Percentiles rank a stretch among this genome's conserved stretches.
These are phyloP conservation scores for Leccinellum albellum DNA, from an alignment of 768 basidiomycete species.

Conservation along the genomic window DNA sequence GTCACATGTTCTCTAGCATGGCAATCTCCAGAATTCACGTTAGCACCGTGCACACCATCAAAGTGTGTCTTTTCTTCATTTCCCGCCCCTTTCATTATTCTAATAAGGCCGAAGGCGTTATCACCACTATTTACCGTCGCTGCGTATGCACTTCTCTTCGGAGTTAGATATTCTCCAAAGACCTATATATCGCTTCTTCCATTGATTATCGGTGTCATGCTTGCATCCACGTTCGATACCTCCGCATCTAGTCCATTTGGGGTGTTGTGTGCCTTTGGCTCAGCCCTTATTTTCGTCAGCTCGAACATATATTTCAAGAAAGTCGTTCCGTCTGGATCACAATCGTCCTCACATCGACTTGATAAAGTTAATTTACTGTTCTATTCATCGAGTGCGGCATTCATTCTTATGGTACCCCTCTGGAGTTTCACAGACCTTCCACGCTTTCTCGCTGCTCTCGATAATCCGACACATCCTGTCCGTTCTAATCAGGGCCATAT, in stretches of 20 bases:
- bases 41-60: constrained; percentile 98
- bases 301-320: constrained; percentile 99
- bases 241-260: constrained; percentile 83
- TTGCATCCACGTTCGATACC: constrained; percentile 92
- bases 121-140: constrained; percentile 97
- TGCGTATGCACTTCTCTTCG: constrained; percentile 90
- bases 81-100: constrained; percentile 1
- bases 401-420: constrained; percentile 92
- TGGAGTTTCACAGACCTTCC: constrained; percentile 90
- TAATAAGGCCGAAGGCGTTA: constrained; percentile 59
- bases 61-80: constrained; percentile 50
- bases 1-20: constrained; percentile 96
- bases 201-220: constrained; percentile 93
- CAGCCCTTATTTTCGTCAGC: constrained; percentile 93
- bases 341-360: constrained; percentile 64
- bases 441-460: constrained; percentile 47
- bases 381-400: constrained; percentile 93
- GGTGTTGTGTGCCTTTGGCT: constrained; percentile 93
- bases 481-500: constrained; percentile 46
- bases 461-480: constrained; percentile 39
- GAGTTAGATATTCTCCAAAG: constrained; percentile 86
- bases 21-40: constrained; percentile 96
- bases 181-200: constrained; percentile 95
- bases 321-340: constrained; percentile 72
- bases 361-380: constrained; percentile 96